A percentile compares a stretch with the other conserved stretches of the same genome.
phyloP scores from a whole-genome alignment of 1,139 yeast genomes.

The Arxiozyma heterogenica region DNA sequence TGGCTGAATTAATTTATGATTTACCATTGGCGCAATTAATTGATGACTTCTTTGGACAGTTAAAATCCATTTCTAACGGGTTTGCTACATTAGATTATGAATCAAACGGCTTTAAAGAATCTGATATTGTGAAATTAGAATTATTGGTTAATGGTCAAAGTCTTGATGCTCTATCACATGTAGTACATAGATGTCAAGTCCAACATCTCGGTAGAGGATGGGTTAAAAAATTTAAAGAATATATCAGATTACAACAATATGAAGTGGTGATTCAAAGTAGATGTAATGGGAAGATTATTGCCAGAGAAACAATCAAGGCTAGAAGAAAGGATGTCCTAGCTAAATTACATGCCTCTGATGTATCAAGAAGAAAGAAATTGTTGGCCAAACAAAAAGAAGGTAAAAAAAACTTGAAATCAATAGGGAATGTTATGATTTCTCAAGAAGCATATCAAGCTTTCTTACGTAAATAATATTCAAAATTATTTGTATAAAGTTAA shows the following conservation, averaged over 20 bases:
- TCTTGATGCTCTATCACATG: slow-evolving; percentile 87
- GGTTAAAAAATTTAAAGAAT: slow-evolving; percentile 74
- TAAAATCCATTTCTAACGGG: slow-evolving; percentile 84
- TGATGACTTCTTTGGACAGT: slow-evolving; percentile 88
- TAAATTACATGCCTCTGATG: slow-evolving; percentile 86
- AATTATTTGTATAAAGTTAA: background rate
- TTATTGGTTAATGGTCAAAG: slow-evolving; percentile 81
- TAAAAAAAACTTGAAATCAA: slow-evolving; percentile 70
- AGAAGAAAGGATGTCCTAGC: slow-evolving; percentile 89
- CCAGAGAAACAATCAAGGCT: slow-evolving; percentile 90
- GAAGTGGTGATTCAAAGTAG: slow-evolving; percentile 91
- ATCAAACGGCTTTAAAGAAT: slow-evolving; percentile 74
- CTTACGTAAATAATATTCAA: slow-evolving; percentile 25
- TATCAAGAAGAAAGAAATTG: slow-evolving; percentile 80
- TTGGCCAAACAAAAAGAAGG: slow-evolving; percentile 90
- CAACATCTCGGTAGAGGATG: slow-evolving; percentile 67
- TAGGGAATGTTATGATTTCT: slow-evolving; percentile 69
- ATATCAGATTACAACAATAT: slow-evolving; percentile 68
- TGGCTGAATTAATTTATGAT: slow-evolving; percentile 68
- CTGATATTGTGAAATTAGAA: slow-evolving; percentile 82
- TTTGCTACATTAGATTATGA: slow-evolving; percentile 93
- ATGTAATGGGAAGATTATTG: slow-evolving; percentile 74
- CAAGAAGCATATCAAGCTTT: slow-evolving; percentile 81
- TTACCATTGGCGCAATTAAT: slow-evolving; percentile 84
- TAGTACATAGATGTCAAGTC: slow-evolving; percentile 74